Base-by-base conservation (phyloP, 495 filamentous ascomycete genomes). In the Aspergillus mulundensis region DNA sequence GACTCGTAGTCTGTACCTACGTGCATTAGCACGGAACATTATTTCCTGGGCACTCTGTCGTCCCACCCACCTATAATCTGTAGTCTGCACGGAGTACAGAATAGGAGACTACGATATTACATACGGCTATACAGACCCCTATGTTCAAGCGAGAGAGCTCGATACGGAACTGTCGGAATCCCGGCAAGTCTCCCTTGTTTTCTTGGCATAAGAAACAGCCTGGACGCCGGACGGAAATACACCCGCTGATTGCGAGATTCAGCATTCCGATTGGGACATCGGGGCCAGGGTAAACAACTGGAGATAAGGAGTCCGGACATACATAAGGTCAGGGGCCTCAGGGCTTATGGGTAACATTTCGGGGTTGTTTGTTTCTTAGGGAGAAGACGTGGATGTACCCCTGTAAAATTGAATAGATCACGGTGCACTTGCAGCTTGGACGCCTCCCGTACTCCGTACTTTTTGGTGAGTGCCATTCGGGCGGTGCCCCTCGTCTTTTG, bases 181-280 rank as follows among this genome's bases (percentile, higher is more conserved):
- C 62, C 62, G 62, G 53, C 38, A 61, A 59, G 60, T 53, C 54
- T 32, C 20, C 20, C 46, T 14, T 16, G 23, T 43, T 28, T 6
- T 12, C 57, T 63, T 60, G 61, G 57, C 61, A 60, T 63, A 54
- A 58, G 54, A 58, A 10, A 28, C 25, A 15, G 32, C 12, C 25
- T 40, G 40, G 41, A 36, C n/a, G n/a, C 21, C 30, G 23, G 0
- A 19, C 11, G 19, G 39, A 45, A 39, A 48, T 39, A 7, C 32
- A 7, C 12, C 36, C n/a, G 28, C n/a, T 52, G 49, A 42, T 52
- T 42, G 21, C 39, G 42, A 47, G 23, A 56, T 56, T 39, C 20
- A n/a, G 44, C 16, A 21, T 47, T 56, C 44, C 41, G 42, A 54
- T 34, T 56, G 45, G 36, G 24, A 34, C 54, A 20, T 47, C 4